Percentiles rank a stretch among this genome's conserved stretches.
phyloP scores from a whole-genome alignment of 176 grass and related monocot species.

The Carex kokanica region DNA sequence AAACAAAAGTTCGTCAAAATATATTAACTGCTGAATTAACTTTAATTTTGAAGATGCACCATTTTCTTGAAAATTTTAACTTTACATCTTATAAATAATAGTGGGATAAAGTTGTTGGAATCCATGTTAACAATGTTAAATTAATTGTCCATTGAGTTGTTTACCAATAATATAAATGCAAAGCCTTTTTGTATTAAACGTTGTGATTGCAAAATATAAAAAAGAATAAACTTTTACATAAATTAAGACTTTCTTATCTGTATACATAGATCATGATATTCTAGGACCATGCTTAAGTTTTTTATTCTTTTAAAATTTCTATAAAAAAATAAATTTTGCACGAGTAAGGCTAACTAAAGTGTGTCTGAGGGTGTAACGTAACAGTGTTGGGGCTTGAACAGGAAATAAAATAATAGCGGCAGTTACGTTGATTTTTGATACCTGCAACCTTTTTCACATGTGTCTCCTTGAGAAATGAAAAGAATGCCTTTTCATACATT shows the following conservation, averaged over 20 bases:
- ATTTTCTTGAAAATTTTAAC: too few species aligned
- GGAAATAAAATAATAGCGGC: slow-evolving; percentile 23
- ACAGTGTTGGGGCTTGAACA: slow-evolving; percentile 25
- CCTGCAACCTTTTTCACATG: slow-evolving; percentile 35
- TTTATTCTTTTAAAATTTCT: not conserved
- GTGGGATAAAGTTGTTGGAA: not conserved
- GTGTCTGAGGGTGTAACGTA: slow-evolving; percentile 19
- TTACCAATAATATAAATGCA: not conserved
- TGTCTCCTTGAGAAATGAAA: not conserved
- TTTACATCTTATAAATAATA: not conserved
- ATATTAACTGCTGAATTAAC: too few species aligned
- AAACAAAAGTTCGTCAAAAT: too few species aligned
- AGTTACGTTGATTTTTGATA: slow-evolving; percentile 20
- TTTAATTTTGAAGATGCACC: too few species aligned
- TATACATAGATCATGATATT: too few species aligned
- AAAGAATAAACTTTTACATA: too few species aligned
- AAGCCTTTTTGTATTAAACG: not conserved
- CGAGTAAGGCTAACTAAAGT: not conserved
- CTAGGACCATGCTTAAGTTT: not conserved
- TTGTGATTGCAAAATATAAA: too few species aligned
- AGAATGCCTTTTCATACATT: not conserved
- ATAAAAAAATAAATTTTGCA: not conserved
- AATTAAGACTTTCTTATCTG: too few species aligned
- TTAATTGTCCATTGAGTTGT: not conserved
- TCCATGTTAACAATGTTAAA: not conserved